Percentiles rank a stretch among this genome's conserved stretches.
Evolutionary conservation across 495 filamentous ascomycete genomes (phyloP).

Genomic region (Podospora comata): DNA sequence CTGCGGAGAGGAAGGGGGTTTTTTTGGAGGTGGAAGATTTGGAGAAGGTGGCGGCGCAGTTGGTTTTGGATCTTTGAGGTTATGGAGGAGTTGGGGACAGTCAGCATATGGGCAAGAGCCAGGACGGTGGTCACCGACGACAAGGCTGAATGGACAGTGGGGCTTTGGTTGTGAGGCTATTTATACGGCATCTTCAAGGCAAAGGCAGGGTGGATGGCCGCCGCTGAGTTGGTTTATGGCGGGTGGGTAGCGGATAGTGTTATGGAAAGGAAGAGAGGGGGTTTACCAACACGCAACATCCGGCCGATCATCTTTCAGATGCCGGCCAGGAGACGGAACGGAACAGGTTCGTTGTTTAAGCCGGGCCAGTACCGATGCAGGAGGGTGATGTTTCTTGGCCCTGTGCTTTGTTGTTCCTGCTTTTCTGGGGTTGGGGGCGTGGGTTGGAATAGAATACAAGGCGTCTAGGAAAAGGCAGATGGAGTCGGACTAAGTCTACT

Average conservation of each 20-base stretch:
- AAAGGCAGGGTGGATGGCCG: neutral
- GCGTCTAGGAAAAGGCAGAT: neutral
- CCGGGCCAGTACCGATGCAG: neutral
- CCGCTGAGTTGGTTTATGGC: neutral
- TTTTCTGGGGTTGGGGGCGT: neutral
- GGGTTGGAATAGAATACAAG: neutral
- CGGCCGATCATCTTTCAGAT: neutral
- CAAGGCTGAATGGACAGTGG: neutral
- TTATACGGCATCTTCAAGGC: neutral
- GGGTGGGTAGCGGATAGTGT: neutral
- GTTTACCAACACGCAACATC: neutral
- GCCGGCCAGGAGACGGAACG: neutral
- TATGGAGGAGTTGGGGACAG: neutral
- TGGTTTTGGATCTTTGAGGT: constrained; percentile 77
- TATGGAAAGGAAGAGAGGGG: neutral
- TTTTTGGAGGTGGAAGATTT: constrained; percentile 87
- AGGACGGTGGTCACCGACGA: neutral
- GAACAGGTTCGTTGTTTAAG: neutral
- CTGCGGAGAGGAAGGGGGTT: constrained; percentile 61
- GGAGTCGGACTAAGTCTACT: neutral
- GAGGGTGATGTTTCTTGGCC: neutral
- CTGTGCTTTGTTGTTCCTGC: neutral
- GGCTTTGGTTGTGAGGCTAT: neutral
- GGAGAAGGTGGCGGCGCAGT: constrained; percentile 85
- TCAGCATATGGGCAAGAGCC: neutral